Evolutionary conservation across 306 rosid species (phyloP).

Genomic region (Geum urbanum): DNA sequence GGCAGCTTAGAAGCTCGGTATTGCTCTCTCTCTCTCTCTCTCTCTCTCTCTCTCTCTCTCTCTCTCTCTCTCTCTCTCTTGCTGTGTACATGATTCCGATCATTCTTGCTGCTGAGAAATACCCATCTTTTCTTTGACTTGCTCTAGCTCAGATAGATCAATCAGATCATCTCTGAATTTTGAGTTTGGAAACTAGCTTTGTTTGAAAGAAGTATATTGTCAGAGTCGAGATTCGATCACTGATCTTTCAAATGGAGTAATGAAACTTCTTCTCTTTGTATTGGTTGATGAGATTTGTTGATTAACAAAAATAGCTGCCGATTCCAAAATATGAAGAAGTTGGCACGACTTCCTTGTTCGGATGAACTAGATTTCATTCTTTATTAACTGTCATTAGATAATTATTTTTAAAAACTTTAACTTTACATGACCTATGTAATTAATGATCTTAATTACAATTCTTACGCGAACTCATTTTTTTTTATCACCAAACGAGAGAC

Average conservation of each 20-base stretch:
- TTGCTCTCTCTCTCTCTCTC: neutral
- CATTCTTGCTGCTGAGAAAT: neutral
- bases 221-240: no score
- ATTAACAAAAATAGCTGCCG: neutral
- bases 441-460: no score
- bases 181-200: no score
- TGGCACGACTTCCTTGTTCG: neutral
- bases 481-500: no score
- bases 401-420: no score
- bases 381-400: neutral
- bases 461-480: no score
- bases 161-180: neutral
- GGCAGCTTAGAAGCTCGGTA: conserved; percentile 26
- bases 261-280: no score
- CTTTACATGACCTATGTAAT: no score
- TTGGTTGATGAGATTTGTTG: neutral
- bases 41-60: neutral
- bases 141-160: neutral
- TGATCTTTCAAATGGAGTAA: no score
- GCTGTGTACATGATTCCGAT: neutral
- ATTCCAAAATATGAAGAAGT: neutral
- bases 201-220: no score
- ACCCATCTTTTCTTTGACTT: neutral
- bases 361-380: neutral
- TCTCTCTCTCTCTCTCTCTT: neutral